Evolutionary conservation across 345 rosid species (phyloP), one percentile per base, ranked within the genome.

Genomic region (Euphorbia tirucalli): DNA sequence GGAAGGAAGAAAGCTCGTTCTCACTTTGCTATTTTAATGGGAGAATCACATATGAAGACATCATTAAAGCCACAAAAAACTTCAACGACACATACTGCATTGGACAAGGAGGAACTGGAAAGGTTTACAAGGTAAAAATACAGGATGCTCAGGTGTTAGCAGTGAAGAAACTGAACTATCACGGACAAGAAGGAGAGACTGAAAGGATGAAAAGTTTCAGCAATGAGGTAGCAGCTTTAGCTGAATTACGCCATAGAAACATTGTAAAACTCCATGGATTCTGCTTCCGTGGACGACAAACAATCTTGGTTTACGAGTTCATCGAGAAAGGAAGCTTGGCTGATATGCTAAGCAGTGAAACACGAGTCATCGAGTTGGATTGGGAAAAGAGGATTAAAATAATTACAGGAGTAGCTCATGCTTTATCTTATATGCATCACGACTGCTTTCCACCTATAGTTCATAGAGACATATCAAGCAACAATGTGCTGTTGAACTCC

Each of bases 281-380:
- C 18, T 75, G 74, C 44, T 35, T 68, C 7, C 50, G 7, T 13
- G 61, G 16, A 11, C 21, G 14, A 3, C 75, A 71, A 4, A 31
- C 74, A 19, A 69, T 73, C 35, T 49, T 79, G 32, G 80, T 76
- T n/a, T 76, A 58, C 31, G 71, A 82, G 71, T 82, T 39, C 60
- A 28, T 82, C 13, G 71, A 73, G 41, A 76, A 6, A 21, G 85
- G 83, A n/a, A 82, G 85, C 70, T 57, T 79, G 66, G 72, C 69
- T 1, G 18, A 54, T 13, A 39, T 71, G 24, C 71, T 82, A 25
- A 63, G 70, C 39, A 57, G 55, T 11, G 74, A 67, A 3, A 25
- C 66, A 54, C 44, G 32, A 60, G 78, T 72, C 1, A 50, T 2
- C 22, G 60, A 70, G n/a, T 50, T 82, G 24, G 77, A 76, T n/a